Evolutionary conservation across 2,329 filamentous ascomycete genomes (phyloP).

Genomic region (Fusarium poae): DNA sequence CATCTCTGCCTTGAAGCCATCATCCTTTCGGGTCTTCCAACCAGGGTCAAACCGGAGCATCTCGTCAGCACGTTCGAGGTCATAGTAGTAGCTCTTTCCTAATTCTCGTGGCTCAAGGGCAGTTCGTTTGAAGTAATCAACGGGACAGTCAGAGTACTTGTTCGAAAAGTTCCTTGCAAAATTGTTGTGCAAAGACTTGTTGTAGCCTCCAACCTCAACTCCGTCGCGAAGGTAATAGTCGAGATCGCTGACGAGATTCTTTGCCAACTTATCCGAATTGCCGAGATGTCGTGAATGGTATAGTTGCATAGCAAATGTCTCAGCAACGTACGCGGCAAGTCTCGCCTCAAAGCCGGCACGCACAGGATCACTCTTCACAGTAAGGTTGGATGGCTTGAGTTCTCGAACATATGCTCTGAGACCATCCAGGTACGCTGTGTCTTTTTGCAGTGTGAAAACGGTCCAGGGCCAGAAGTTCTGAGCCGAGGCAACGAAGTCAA

Average conservation of each 20-base stretch:
- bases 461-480: slow-evolving; percentile 98
- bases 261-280: slow-evolving; percentile 73
- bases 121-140: slow-evolving; percentile 86
- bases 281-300: slow-evolving; percentile 86
- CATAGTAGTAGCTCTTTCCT: slow-evolving; percentile 86
- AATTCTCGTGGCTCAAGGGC: slow-evolving; percentile 73
- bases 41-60: slow-evolving; percentile 82
- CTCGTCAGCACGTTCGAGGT: slow-evolving; percentile 78
- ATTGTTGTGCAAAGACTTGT: slow-evolving; percentile 86
- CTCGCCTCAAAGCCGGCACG: slow-evolving; percentile 73
- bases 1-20: slow-evolving; percentile 87
- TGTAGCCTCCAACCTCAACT: slow-evolving; percentile 84
- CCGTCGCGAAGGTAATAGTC: slow-evolving; percentile 85
- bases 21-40: slow-evolving; percentile 77
- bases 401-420: slow-evolving; percentile 77
- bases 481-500: slow-evolving; percentile 88
- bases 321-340: slow-evolving; percentile 84
- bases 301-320: slow-evolving; percentile 91
- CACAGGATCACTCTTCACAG: slow-evolving; percentile 67
- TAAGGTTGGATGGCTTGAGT: slow-evolving; percentile 65
- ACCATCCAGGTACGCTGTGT: slow-evolving; percentile 78
- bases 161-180: slow-evolving; percentile 86
- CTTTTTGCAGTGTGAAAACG: slow-evolving; percentile 81
- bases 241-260: slow-evolving; percentile 78
- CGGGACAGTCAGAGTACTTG: slow-evolving; percentile 78